Evolutionary conservation across 805 yeast genomes (phyloP), one percentile per base, ranked within the genome.

Genomic region (Schwanniomyces sp.): DNA sequence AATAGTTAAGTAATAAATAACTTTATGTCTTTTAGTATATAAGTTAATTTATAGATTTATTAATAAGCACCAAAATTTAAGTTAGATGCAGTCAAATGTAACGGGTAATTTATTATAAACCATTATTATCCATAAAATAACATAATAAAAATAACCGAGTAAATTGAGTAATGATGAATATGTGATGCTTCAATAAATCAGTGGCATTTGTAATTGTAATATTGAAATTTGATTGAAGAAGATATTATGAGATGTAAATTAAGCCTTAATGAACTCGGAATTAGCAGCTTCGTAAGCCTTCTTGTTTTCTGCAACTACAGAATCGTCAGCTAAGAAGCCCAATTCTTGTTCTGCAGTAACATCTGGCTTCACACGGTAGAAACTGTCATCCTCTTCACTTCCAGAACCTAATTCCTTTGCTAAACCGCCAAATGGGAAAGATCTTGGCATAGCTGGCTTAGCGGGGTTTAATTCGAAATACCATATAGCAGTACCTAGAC

Each of bases 341-440:
- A 67, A 60, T 43, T 70, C 69, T 28, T 59, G 49, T 41, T 67
- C 74, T 7, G 78, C 78, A 27, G 63, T 55, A 26, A 53, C 40
- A 54, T 73, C 78, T 21, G 75, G 70, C 55, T 59, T 68, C 39
- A 70, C 76, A 53, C 70, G 68, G 61, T 70, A 72, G 52, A 72
- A 71, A 50, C 52, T 66, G 42, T 70, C 76, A 51, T 77, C 74
- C 45, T 74, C 77, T 29, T 67, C 73, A 38, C 64, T 69, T 29
- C 74, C 74, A 6, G 88, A 88, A 45, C 96, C 96, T 51, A 87
- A 74, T 51, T 80, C 88, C 61, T 74, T 79, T 57, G 88, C 87
- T 56, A 89, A 76, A 3, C 96, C 96, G 47, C 80, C 86, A 58
- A 76, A 75, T 25, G 94, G 94, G 64, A 76, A 88, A 34, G 82